A percentile compares a stretch with the other conserved stretches of the same genome.
Conservation (phyloP, 805 yeast genomes). For the Spathaspora hagerdaliae region DNA sequence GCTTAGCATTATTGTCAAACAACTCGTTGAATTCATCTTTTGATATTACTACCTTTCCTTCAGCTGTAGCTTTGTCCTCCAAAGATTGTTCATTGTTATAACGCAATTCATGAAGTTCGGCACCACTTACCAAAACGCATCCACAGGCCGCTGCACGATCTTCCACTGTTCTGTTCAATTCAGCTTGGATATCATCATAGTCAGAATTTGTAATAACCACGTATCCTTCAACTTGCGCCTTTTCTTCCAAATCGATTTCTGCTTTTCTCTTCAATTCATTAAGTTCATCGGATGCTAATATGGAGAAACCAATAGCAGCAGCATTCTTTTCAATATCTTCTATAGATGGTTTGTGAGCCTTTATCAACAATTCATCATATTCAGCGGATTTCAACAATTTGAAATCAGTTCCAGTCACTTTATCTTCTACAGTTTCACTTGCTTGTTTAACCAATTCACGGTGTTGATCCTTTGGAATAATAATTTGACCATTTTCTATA, state of each 20-base stretch:
- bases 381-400: slow-evolving; percentile 15
- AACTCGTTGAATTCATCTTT: slow-evolving; percentile 9
- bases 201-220: slow-evolving; percentile 14
- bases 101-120: slow-evolving; percentile 10
- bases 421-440: background rate
- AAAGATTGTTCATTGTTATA: slow-evolving; percentile 7
- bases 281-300: slow-evolving; percentile 23
- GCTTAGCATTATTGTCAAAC: slow-evolving; percentile 1
- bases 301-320: slow-evolving; percentile 21
- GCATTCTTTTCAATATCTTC: slow-evolving; percentile 24
- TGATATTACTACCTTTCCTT: slow-evolving; percentile 13
- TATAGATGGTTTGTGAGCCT: slow-evolving; percentile 25
- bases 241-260: slow-evolving; percentile 11
- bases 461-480: slow-evolving; percentile 10
- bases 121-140: slow-evolving; percentile 10
- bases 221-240: slow-evolving; percentile 15
- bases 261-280: slow-evolving; percentile 9
- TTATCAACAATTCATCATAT: slow-evolving; percentile 27
- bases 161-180: slow-evolving; percentile 1
- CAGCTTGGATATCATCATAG: slow-evolving; percentile 5
- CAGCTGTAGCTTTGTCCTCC: slow-evolving; percentile 11
- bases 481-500: slow-evolving; percentile 4
- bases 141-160: slow-evolving; percentile 5
- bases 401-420: slow-evolving; percentile 7
- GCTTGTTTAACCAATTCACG: slow-evolving; percentile 1